Conservation (phyloP, 495 filamentous ascomycete genomes). For the Emericellopsis terricola region DNA sequence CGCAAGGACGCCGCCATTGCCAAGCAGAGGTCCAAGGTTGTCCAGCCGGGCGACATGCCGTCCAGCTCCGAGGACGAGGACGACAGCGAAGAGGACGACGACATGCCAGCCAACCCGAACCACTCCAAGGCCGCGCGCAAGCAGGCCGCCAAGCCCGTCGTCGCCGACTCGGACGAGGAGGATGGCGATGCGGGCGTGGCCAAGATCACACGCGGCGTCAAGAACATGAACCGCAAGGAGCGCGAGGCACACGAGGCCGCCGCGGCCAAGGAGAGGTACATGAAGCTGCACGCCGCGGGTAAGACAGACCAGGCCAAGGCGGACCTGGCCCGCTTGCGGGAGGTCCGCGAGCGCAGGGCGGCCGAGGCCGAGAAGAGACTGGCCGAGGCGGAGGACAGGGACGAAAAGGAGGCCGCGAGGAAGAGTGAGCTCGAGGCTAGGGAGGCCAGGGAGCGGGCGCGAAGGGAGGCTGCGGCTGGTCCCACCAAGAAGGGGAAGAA, state of each 20-base stretch:
- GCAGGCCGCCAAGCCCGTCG: conserved; percentile 16
- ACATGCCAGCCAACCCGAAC: conserved; percentile 77
- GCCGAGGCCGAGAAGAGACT: conserved; percentile 48
- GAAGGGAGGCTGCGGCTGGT: conserved; percentile 36
- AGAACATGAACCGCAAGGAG: conserved; percentile 46
- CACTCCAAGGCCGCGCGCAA: conserved; percentile 52
- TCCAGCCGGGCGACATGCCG: conserved; percentile 71
- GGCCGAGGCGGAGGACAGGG: conserved; percentile 58
- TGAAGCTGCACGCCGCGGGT: conserved; percentile 86
- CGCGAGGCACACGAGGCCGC: conserved; percentile 77
- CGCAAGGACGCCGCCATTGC: conserved; percentile 77
- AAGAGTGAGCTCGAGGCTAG: conserved; percentile 30
- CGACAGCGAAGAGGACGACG: conserved; percentile 35
- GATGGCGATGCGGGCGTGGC: conserved; percentile 14
- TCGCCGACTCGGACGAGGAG: conserved; percentile 22
- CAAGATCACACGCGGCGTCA: conserved; percentile 28
- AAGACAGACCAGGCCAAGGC: conserved; percentile 93
- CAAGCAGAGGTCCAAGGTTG: conserved; percentile 38
- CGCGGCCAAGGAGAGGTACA: conserved; percentile 75
- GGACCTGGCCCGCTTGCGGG: conserved; percentile 66
- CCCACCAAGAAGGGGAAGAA: conserved; percentile 15
- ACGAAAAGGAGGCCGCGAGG: conserved; percentile 36
- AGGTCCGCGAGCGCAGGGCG: conserved; percentile 75
- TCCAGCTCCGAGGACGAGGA: conserved; percentile 46
- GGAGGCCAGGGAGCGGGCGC: conserved; percentile 52